Evolutionary conservation across 129 eudicot genomes (phyloP), one percentile per base, ranked within the genome.

Genomic region (Deinandra increscens): DNA sequence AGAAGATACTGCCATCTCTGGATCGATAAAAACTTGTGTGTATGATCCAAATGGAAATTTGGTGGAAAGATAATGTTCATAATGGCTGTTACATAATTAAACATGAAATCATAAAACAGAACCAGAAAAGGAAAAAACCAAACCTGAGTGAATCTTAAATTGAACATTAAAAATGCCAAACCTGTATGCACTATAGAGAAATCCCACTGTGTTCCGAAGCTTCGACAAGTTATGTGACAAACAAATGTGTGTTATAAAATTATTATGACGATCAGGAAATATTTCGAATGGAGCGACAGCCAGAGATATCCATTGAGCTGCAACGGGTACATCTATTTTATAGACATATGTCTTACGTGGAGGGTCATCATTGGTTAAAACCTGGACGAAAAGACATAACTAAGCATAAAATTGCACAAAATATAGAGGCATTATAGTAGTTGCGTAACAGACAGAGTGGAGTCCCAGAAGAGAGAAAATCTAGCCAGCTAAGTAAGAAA

Each of bases 11-110:
- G 88, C 84, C 88, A 89, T 89, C 78, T 89, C 97, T 34, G 99
- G 95, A 69, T 85, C 79, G 50, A 93, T 81, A 80, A 93, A 93
- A 55, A 93, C 93, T 85, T 93, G 99, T 41, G 85, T 83, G 78
- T 93, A 93, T 64, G 97, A 93, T 61, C 99, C 99, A 85, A 93
- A 89, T 63, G 99, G 99, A 77, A 93, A 89, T 58, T 81, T 53
- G 31, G 87, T 81, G 75, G 86, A 82, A 49, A 93, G 95, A 64
- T 93, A 89, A 65, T 80, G 89, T 78, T 93, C 99, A 80, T 83
- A 93, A 72, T 93, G 85, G 75, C 97, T 93, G 96, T 81, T 70
- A 65, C 61, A 79, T 18, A 66, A 78, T 64, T 53, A 49, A 60
- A 64, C 37, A 71, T 48, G 3, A 10, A 74, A 64, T 65, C 54